phyloP scores from a whole-genome alignment of 768 basidiomycete genomes.

The Erythrobasidium yunnanense region DNA sequence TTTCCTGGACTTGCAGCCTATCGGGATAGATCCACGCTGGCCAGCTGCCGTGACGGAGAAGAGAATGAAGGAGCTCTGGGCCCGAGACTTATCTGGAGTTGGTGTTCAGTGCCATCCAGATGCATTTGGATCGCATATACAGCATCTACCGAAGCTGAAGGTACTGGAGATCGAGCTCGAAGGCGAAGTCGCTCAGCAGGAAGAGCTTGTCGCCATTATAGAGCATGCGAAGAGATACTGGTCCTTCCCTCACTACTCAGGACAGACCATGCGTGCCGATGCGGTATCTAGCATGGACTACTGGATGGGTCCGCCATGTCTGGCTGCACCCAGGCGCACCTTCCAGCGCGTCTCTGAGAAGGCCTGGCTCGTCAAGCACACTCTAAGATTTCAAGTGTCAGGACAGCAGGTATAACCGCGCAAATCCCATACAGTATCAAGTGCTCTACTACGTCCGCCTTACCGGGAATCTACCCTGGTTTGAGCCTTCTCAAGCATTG shows the following conservation, averaged over 20 bases:
- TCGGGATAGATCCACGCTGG: conserved; percentile 17
- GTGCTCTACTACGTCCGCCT: no score
- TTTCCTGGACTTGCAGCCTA: background rate
- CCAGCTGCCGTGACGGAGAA: conserved; percentile 9
- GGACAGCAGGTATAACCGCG: no score
- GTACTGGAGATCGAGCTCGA: background rate
- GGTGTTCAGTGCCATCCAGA: conserved; percentile 1
- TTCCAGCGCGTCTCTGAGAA: background rate
- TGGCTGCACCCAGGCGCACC: background rate
- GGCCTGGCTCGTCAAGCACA: conserved; percentile 7
- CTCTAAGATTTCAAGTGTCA: background rate
- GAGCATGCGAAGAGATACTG: conserved; percentile 2
- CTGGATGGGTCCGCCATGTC: conserved; percentile 11
- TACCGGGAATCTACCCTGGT: no score
- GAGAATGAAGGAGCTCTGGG: conserved; percentile 21
- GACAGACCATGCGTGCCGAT: background rate
- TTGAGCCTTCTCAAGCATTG: background rate
- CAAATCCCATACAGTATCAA: no score
- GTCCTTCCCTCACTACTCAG: conserved; percentile 18
- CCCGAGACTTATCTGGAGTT: background rate
- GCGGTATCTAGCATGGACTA: background rate
- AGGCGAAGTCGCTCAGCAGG: background rate
- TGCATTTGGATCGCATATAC: conserved; percentile 12
- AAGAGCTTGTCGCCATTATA: background rate
- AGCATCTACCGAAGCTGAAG: background rate